Base-by-base conservation (phyloP, 345 rosid genomes). In the Brassica juncea region DNA sequence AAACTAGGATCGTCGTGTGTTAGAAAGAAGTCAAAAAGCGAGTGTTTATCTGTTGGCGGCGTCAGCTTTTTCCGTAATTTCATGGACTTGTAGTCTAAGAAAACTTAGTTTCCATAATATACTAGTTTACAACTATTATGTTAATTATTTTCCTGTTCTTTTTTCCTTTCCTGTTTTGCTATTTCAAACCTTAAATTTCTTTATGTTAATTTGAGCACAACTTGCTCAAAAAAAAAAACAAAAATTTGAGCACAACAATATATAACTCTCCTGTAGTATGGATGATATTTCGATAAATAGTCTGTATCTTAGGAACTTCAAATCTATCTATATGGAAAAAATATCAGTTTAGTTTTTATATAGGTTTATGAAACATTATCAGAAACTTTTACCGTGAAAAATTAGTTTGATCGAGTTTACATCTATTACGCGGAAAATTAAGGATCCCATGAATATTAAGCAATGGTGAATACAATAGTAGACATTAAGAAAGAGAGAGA, bases 31-130 rank as follows among this genome's bases (percentile, higher is more conserved):
- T 71, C 28, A 72, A 58, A 63, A 5, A 61, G 39, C 19, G 28
- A 65, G 35, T 71, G 72, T 71, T 78, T 54, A 4, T 54, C 5
- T 57, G 71, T 58, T 35, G 72, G 6, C 58, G 14, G 72, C 49
- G 77, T 71, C 77, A 55, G 15, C 28, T 72, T 72, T 14, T 54
- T 72, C 82, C 77, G 4, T 31, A 58, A 72, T 30, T 42, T 66
- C 77, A 71, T 77, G 66, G 44, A 71, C 31, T 77, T 71, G n/a
- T 28, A 21, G 39, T 76, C 73, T 27, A 54, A 31, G 71, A 64
- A 49, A 16, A 32, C 19, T 31, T 16, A 2, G 44, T 25, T 8
- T 37, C 21, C 39, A 2, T 44, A 42, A 1, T 61, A 6, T 61
- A 12, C 6, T 8, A 3, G n/a, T 62, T 30, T 28, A 30, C 19